These are phyloP conservation scores for Prosopis cineraria DNA, from an alignment of 306 rosid genomes.

Conservation along the genomic window DNA sequence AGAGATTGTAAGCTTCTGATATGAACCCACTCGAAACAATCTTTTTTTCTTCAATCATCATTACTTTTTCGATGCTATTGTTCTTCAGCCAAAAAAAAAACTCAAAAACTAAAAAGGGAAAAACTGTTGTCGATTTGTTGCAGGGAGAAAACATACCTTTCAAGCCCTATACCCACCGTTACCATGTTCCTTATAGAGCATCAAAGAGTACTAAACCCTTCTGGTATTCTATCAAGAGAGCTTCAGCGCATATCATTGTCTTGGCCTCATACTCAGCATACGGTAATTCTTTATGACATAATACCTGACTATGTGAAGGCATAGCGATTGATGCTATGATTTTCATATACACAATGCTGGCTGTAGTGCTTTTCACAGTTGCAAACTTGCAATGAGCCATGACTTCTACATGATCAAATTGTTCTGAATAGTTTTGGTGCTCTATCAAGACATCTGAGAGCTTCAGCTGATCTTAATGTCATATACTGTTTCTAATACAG, in stretches of 20 bases:
- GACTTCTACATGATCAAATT: constrained; percentile 38
- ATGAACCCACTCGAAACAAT: not conserved
- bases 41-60: not conserved
- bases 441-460: constrained; percentile 42
- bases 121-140: constrained; percentile 14
- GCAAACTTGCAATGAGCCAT: not conserved
- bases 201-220: constrained; percentile 63
- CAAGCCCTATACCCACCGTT: constrained; percentile 63
- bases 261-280: constrained; percentile 78
- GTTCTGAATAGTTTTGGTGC: constrained; percentile 50
- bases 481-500: no score
- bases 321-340: not conserved
- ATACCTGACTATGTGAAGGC: not conserved
- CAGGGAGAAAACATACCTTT: constrained; percentile 72
- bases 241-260: no score
- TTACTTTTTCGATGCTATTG: not conserved
- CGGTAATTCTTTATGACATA: constrained; percentile 46
- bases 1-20: constrained; percentile 58
- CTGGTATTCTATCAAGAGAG: no score
- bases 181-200: constrained; percentile 63
- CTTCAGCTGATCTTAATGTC: constrained; percentile 48
- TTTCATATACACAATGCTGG: not conserved
- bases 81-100: not conserved
- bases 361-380: not conserved
- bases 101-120: no score